phyloP scores from a whole-genome alignment of 169 alveolate species.

The Babesia caballi region DNA sequence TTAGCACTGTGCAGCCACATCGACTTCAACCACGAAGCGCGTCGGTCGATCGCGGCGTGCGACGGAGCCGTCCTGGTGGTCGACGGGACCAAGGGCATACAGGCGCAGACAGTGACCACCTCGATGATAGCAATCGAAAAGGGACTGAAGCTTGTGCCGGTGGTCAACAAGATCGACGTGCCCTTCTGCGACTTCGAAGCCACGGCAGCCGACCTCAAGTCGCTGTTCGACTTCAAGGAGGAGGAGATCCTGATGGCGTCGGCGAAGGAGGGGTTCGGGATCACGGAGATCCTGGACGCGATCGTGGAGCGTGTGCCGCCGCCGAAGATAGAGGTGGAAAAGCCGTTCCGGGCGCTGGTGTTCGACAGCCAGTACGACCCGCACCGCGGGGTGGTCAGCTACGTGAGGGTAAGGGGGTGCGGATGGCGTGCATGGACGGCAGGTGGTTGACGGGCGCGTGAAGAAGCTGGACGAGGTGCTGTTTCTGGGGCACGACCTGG shows the following conservation, averaged over 20 bases:
- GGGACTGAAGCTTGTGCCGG: conserved; percentile 87
- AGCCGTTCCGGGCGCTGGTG: conserved; percentile 83
- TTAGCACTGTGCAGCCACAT: conserved; percentile 70
- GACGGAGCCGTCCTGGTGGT: conserved; percentile 90
- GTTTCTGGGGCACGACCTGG: conserved; percentile 58
- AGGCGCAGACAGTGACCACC: conserved; percentile 90
- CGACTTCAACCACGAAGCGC: conserved; percentile 93
- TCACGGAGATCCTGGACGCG: conserved; percentile 77
- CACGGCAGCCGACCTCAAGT: conserved; percentile 60
- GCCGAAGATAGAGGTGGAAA: conserved; percentile 74
- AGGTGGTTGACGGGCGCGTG: conserved; percentile 67
- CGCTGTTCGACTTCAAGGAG: conserved; percentile 65
- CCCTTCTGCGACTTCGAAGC: conserved; percentile 67
- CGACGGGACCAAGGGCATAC: conserved; percentile 91
- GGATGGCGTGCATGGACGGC: neutral
- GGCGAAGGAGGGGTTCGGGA: conserved; percentile 87
- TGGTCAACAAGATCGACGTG: conserved; percentile 90
- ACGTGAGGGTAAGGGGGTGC: conserved; percentile 68
- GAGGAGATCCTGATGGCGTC: conserved; percentile 83
- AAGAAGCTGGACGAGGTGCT: conserved; percentile 68
- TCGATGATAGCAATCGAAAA: conserved; percentile 83
- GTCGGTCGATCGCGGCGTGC: conserved; percentile 90
- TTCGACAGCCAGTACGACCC: conserved; percentile 88
- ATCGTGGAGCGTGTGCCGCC: conserved; percentile 80
- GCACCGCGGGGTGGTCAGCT: conserved; percentile 88